Conservation (phyloP, 345 rosid genomes). For the Camelina sativa region DNA sequence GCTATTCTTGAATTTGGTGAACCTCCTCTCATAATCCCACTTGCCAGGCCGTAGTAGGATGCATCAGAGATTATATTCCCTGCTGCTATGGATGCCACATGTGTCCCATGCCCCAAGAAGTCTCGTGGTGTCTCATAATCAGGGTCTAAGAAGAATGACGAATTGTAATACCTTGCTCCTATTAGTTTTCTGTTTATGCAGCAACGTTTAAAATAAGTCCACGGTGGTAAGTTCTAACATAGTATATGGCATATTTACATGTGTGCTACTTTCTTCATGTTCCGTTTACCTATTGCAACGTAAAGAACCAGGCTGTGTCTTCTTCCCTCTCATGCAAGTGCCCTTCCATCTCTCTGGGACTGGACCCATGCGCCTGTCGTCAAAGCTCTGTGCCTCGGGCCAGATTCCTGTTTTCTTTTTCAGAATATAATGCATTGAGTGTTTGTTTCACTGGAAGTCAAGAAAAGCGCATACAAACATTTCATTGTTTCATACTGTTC, state of each 20-base stretch:
- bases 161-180: slow-evolving; percentile 44
- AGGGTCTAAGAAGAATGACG: slow-evolving; percentile 38
- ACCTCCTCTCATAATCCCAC: slow-evolving; percentile 45
- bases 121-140: slow-evolving; percentile 43
- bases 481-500: background rate
- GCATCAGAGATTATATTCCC: slow-evolving; percentile 35
- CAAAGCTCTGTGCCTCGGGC: slow-evolving; percentile 39
- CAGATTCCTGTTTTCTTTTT: slow-evolving; percentile 37
- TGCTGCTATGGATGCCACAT: slow-evolving; percentile 43
- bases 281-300: slow-evolving; percentile 32
- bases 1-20: slow-evolving; percentile 41
- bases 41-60: slow-evolving; percentile 41
- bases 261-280: background rate
- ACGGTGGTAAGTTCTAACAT: slow-evolving; percentile 6
- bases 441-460: background rate
- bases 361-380: slow-evolving; percentile 36
- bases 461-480: background rate
- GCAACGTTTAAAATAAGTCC: slow-evolving; percentile 9
- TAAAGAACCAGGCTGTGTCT: slow-evolving; percentile 32
- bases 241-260: background rate
- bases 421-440: slow-evolving; percentile 16
- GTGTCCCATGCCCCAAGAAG: slow-evolving; percentile 41
- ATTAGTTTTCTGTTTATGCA: slow-evolving; percentile 31
- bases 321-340: slow-evolving; percentile 41
- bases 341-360: slow-evolving; percentile 41